These are phyloP conservation scores for Coffea canephora DNA, from an alignment of 257 asterid species.

Conservation along the genomic window DNA sequence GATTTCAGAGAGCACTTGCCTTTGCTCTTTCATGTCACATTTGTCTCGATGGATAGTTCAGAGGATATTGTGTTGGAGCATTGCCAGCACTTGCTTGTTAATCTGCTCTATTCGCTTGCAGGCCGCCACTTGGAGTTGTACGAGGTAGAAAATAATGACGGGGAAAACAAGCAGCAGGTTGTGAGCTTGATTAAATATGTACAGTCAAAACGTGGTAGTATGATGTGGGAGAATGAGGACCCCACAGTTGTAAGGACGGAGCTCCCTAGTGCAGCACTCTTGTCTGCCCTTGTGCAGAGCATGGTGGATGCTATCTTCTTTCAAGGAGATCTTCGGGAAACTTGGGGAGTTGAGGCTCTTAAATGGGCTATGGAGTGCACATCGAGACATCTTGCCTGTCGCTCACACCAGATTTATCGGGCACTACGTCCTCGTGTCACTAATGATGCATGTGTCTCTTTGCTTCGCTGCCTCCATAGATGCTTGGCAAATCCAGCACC, in stretches of 20 bases:
- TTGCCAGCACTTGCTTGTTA: slow-evolving; percentile 96
- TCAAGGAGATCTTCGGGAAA: slow-evolving; percentile 99
- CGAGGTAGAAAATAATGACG: slow-evolving; percentile 93
- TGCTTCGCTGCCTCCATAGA: slow-evolving; percentile 93
- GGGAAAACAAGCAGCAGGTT: slow-evolving; percentile 97
- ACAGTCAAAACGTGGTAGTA: slow-evolving; percentile 94
- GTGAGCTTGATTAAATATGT: slow-evolving; percentile 94
- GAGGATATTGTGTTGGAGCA: slow-evolving; percentile 99
- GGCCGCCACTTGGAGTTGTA: slow-evolving; percentile 96
- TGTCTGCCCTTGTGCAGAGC: slow-evolving; percentile 97
- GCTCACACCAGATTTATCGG: slow-evolving; percentile 98
- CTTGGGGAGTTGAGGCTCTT: slow-evolving; percentile 97
- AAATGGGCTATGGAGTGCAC: slow-evolving; percentile 99
- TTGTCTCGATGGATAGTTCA: slow-evolving; percentile 99
- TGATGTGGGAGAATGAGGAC: slow-evolving; percentile 99
- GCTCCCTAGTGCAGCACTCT: slow-evolving; percentile 94
- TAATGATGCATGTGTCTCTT: slow-evolving; percentile 92
- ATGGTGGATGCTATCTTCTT: slow-evolving; percentile 98
- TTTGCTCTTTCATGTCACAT: slow-evolving; percentile 90
- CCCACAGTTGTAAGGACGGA: slow-evolving; percentile 85
- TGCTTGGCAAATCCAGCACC: slow-evolving; percentile 93
- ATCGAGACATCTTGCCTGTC: slow-evolving; percentile 96
- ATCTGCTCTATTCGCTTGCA: slow-evolving; percentile 91
- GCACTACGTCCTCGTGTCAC: slow-evolving; percentile 89
- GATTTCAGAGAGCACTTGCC: slow-evolving; percentile 98